These are phyloP conservation scores for Apiospora pterosperma DNA, from an alignment of 2,329 filamentous ascomycete genomes.

Conservation along the genomic window DNA sequence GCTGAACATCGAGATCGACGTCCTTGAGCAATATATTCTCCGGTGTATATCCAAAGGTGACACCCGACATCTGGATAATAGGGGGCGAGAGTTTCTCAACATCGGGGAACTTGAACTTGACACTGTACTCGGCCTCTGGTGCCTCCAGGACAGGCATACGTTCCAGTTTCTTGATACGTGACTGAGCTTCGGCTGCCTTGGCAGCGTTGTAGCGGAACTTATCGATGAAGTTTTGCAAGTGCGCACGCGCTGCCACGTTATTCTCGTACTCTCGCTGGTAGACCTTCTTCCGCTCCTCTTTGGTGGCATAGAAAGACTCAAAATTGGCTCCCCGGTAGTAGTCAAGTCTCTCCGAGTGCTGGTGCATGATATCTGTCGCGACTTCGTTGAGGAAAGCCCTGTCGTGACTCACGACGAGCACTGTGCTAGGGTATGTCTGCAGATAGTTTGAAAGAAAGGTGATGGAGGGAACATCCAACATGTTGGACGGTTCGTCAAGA, in stretches of 20 bases:
- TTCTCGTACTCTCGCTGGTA: constrained; percentile 98
- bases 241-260: constrained; percentile 89
- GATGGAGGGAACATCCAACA: constrained; percentile 99
- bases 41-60: constrained; percentile 81
- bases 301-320: constrained; percentile 94
- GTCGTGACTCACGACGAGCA: constrained; percentile 97
- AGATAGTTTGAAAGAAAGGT: constrained; percentile 97
- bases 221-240: constrained; percentile 97
- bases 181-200: constrained; percentile 97
- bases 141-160: constrained; percentile 90
- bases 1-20: constrained; percentile 93
- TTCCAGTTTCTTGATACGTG: constrained; percentile 97
- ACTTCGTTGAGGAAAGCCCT: constrained; percentile 98
- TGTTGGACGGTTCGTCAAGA: constrained; percentile 99
- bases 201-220: constrained; percentile 99
- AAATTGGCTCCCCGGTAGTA: constrained; percentile 99
- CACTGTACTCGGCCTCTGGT: constrained; percentile 90
- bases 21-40: constrained; percentile 79
- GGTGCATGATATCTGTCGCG: constrained; percentile 98
- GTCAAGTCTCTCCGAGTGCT: constrained; percentile 94
- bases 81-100: constrained; percentile 97
- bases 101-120: constrained; percentile 95
- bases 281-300: constrained; percentile 94
- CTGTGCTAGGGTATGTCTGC: constrained; percentile 87
- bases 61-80: constrained; percentile 94